Evolutionary conservation across 139 green algal species (phyloP).

Genomic region (Picochlorum sp.): DNA sequence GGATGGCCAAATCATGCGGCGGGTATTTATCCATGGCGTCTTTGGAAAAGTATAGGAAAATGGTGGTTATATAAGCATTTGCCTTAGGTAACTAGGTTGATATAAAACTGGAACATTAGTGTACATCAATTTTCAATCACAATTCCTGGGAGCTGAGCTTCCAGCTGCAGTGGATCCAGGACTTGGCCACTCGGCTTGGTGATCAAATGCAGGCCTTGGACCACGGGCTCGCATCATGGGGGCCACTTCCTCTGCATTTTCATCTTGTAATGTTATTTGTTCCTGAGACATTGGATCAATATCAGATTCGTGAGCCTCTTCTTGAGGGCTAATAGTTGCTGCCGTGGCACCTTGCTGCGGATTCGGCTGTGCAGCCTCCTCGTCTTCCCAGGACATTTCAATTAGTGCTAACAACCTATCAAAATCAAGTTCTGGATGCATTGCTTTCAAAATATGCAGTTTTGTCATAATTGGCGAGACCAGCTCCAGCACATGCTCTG

Average conservation of each 20-base stretch:
- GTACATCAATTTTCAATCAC: background rate
- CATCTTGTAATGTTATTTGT: background rate
- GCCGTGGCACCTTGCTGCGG: background rate
- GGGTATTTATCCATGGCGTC: constrained; percentile 69
- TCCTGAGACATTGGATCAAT: background rate
- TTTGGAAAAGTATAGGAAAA: constrained; percentile 33
- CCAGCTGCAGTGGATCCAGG: background rate
- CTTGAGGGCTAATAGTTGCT: background rate
- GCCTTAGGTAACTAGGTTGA: no score
- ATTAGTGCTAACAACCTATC: constrained; percentile 28
- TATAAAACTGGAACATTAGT: background rate
- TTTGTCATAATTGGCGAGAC: constrained; percentile 1
- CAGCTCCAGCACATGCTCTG: constrained; percentile 26
- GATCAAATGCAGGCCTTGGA: background rate
- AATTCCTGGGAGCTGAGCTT: background rate
- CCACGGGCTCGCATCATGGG: constrained; percentile 4
- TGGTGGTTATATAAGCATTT: background rate
- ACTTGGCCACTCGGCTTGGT: background rate
- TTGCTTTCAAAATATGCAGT: constrained; percentile 34
- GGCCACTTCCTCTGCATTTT: background rate
- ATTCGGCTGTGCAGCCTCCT: background rate
- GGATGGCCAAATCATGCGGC: constrained; percentile 32
- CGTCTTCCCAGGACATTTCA: constrained; percentile 8
- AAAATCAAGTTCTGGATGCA: constrained; percentile 31
- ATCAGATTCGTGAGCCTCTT: background rate